Evolutionary conservation across 1,139 yeast species (phyloP).

Genomic region (Magnusiomyces magnusii): DNA sequence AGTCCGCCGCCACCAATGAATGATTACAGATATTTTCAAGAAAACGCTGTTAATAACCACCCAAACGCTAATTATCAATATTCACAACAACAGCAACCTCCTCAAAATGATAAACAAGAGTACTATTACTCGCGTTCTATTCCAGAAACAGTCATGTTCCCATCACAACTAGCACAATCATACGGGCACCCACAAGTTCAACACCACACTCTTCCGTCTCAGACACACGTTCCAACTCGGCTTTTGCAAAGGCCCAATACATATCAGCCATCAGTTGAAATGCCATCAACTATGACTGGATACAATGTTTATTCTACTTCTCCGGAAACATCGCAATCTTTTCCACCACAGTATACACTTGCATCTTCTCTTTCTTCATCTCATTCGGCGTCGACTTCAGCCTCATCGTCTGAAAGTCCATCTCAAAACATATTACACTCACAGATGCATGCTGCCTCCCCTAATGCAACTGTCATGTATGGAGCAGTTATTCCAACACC

Average conservation of each 20-base stretch:
- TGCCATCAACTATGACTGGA: neutral
- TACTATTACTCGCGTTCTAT: neutral
- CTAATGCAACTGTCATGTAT: neutral
- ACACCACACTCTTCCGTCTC: neutral
- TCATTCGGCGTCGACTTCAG: neutral
- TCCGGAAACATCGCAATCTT: neutral
- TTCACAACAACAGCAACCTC: slow-evolving; percentile 12
- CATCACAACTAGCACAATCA: neutral
- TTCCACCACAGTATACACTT: neutral
- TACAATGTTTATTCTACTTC: neutral
- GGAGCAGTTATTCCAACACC: neutral
- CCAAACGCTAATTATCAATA: slow-evolving; percentile 8
- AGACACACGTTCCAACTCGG: neutral
- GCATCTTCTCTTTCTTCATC: neutral
- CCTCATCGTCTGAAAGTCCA: neutral
- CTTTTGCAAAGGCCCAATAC: neutral
- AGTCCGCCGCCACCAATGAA: neutral
- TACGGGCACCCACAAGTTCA: neutral
- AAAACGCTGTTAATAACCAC: neutral
- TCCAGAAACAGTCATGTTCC: neutral
- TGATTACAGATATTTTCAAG: neutral
- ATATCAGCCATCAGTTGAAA: neutral
- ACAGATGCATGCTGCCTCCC: neutral
- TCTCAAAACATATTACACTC: neutral
- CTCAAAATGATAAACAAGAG: slow-evolving; percentile 6